Evolutionary conservation across 2,329 filamentous ascomycete genomes (phyloP).

Genomic region (Parafenestella ontariensis): DNA sequence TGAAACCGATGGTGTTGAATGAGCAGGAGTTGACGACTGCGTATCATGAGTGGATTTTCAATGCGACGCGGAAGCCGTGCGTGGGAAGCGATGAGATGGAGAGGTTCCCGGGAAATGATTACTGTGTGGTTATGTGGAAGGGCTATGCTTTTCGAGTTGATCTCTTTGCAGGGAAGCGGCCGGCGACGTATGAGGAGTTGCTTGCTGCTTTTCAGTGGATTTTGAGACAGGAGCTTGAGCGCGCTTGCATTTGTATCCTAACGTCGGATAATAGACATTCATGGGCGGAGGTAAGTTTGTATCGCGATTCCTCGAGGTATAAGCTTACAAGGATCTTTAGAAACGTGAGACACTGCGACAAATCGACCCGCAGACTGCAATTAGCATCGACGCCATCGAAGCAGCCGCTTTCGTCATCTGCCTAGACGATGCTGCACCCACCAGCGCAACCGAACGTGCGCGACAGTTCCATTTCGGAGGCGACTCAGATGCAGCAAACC

Average conservation of each 20-base stretch:
- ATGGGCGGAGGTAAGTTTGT: neutral
- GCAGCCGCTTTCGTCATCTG: neutral
- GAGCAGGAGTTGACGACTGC: neutral
- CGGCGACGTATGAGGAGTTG: neutral
- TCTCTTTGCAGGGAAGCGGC: neutral
- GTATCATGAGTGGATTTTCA: neutral
- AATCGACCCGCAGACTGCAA: neutral
- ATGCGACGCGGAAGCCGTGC: neutral
- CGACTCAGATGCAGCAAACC: neutral
- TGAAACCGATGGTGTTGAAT: neutral
- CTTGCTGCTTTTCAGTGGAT: neutral
- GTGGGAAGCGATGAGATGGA: neutral
- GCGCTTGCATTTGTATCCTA: neutral
- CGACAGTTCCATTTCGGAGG: neutral
- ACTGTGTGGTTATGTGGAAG: neutral
- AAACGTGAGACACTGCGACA: neutral
- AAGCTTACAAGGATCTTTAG: neutral
- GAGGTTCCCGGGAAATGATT: neutral
- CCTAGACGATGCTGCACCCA: neutral
- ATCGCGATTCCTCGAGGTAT: neutral
- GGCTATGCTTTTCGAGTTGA: neutral
- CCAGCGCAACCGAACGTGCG: neutral
- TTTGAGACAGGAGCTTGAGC: neutral
- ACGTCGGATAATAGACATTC: neutral
- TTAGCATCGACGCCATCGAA: neutral